Evolutionary conservation across 1,284 basidiomycete species (phyloP), one percentile per base, ranked within the genome.

Genomic region (Trichosporon coremiiforme): DNA sequence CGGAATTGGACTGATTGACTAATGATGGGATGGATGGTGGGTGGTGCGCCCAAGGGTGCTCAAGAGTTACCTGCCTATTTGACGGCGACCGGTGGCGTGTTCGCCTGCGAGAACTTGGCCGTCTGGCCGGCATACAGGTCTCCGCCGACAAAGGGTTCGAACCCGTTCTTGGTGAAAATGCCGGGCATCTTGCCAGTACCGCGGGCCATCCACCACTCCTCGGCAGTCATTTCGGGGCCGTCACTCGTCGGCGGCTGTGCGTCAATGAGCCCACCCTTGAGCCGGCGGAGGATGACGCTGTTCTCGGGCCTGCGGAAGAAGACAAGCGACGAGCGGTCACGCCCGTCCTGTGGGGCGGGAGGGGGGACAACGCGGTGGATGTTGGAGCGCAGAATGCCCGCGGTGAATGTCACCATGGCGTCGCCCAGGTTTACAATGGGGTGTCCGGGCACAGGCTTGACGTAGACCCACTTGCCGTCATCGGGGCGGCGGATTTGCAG

Each of bases 401-500:
- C 88, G 20, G 86, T 88, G 75, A 89, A 87, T 31, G 89, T 79
- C 9, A 86, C 78, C 74, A 89, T 81, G 1, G 88, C 86, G 69
- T 89, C 88, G 9, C 88, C 88, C 10, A 89, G 68, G 72, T 89
- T 89, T 78, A 89, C 89, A 33, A 89, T 84, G 1, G 87, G 87
- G 69, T 89, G 86, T 0, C 87, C 86, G 0, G 87, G 86, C 33
- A 90, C 76, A 0, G 89, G 89, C 86, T 88, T 31, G 70, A 91
- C 85, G 72, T 90, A 91, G 74, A 88, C 87, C 90, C 90, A 91
- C 25, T 85, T 80, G n/a, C 87, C 85, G 10, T 86, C 83, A 2
- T 88, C 88, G 0, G 89, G 89, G 7, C 62, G 65, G 53, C 90
- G 84, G 0, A 91, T 89, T 75, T 91, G 90, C 6, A 92, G 82